Conservation (phyloP, 75 land plant species). For the Selaginella moellendorffii region DNA sequence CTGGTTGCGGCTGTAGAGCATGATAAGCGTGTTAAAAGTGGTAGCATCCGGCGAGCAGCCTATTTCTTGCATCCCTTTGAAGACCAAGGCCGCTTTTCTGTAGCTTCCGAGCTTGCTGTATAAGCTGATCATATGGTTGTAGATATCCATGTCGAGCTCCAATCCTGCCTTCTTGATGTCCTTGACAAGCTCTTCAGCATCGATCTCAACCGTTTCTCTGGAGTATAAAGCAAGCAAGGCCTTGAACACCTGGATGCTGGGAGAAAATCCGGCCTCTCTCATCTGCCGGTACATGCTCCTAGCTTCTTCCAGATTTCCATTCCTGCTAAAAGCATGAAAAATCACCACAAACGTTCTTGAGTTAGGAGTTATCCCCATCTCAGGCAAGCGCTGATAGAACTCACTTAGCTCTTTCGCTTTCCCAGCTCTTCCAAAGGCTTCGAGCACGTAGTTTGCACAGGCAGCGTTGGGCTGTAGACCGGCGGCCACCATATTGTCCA, state of each 20-base stretch:
- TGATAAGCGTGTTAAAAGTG: conserved; percentile 52
- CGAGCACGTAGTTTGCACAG: conserved; percentile 51
- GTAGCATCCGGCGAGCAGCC: conserved; percentile 44
- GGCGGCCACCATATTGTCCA: conserved; percentile 49
- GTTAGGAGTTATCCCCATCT: conserved; percentile 61
- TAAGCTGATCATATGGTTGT: conserved; percentile 47
- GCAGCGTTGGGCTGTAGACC: conserved; percentile 49
- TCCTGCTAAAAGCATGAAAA: conserved; percentile 54
- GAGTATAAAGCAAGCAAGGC: conserved; percentile 40
- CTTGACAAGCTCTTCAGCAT: conserved; percentile 52
- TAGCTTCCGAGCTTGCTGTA: conserved; percentile 43
- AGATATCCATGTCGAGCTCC: conserved; percentile 52
- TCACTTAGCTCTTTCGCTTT: conserved; percentile 51
- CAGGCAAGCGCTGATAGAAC: conserved; percentile 58
- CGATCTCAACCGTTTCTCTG: conserved; percentile 34
- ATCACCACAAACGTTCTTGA: conserved; percentile 46
- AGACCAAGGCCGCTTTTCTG: conserved; percentile 35
- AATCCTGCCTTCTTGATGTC: conserved; percentile 80
- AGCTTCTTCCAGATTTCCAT: conserved; percentile 49
- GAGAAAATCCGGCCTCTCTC: conserved; percentile 66
- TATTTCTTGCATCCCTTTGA: conserved; percentile 32
- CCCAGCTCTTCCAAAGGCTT: conserved; percentile 50
- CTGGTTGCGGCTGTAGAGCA: conserved; percentile 57
- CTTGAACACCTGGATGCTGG: conserved; percentile 63
- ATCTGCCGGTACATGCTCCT: conserved; percentile 63